Base-by-base conservation (phyloP, 106 monocot species). In the Dactylorhiza incarnata region DNA sequence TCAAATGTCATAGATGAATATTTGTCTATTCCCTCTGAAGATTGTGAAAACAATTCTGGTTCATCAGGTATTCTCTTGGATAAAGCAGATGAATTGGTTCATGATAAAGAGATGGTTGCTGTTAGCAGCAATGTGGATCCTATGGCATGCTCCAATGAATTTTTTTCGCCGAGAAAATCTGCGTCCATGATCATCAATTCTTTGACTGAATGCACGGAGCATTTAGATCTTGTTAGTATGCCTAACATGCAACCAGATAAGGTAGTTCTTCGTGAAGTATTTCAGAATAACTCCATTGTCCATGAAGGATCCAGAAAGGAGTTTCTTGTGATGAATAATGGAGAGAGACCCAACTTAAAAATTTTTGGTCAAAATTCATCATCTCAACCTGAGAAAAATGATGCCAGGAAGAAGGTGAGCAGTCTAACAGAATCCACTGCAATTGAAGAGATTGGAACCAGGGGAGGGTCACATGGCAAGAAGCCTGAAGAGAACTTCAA, bases 1-100 rank as follows among this genome's bases (percentile, higher is more conserved):
- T 73, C 81, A 46, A 63, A 50, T 66, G 76, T 74, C 66, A 79
- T 87, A 8, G 79, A 84, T 70, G 74, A n/a, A 13, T 87, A 79
- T 67, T 72, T 87, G 49, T 73, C 84, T 44, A 78, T 84, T 47
- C 79, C 87, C 15, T 45, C 20, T 11, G 87, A 81, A 55, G 72
- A 67, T 68, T 71, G 63, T 81, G 81, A 81, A 29, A 74, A 58
- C 75, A 23, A 23, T 5, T 80, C 80, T 56, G 68, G n/a, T 58
- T 86, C 82, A 19, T 76, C 75, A 44, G 82, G 67, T 70, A 29
- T 72, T 16, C 69, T 26, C 55, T 26, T 73, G 23, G 79, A 51
- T 20, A 19, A 73, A 77, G 45, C 74, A 58, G 17, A 43, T 66
- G 73, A 74, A 67, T 2, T 58, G 29, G 9, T 51, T 68, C 25